Base-by-base conservation (phyloP, 352 stramenopile species). In the Phytophthora fragariae region DNA sequence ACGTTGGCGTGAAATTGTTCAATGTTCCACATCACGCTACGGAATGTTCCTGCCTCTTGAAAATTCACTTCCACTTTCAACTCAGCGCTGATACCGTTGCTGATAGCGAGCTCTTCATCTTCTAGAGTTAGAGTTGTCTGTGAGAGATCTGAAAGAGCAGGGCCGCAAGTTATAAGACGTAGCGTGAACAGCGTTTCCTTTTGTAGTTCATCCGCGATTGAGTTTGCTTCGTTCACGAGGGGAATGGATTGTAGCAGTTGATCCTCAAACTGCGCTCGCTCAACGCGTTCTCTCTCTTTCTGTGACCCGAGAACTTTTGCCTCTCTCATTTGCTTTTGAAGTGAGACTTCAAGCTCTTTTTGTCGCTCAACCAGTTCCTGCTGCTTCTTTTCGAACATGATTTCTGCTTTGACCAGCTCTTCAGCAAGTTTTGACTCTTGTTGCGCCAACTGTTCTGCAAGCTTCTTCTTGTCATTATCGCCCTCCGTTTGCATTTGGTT, bases 221-320 rank as follows among this genome's bases (percentile, higher is more conserved):
- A 91, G 68, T 97, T 97, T 21, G 90, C 90, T 76, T 97, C 91
- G 39, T 95, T 91, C 24, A 97, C 75, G 1, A 97, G 69, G 2
- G 90, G 90, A 35, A 97, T 94, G 0, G 85, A 88, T 15, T 84
- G 73, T 14, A 97, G 62, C 4, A 97, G 62, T n/a, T 92, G 75
- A 35, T 96, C 85, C 46, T 97, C 90, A n/a, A 97, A 93, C 21
- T 83, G 77, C 6, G 82, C 70, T 10, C 86, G 79, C 60, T 97
- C 88, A 1, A 83, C 21, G 21, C 87, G 78, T 50, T 97, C 90
- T 10, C 89, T 82, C 17, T 96, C 89, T 49, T 96, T 96, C 35
- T 90, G 84, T 1, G 88, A 80, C 11, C 84, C 77, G 15, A 93
- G 57, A 5, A 86, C 63, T 46, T 92, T 85, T 5, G 89, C 90